Evolutionary conservation across 2,329 filamentous ascomycete genomes (phyloP).

Genomic region (Trichophyton verrucosum): DNA sequence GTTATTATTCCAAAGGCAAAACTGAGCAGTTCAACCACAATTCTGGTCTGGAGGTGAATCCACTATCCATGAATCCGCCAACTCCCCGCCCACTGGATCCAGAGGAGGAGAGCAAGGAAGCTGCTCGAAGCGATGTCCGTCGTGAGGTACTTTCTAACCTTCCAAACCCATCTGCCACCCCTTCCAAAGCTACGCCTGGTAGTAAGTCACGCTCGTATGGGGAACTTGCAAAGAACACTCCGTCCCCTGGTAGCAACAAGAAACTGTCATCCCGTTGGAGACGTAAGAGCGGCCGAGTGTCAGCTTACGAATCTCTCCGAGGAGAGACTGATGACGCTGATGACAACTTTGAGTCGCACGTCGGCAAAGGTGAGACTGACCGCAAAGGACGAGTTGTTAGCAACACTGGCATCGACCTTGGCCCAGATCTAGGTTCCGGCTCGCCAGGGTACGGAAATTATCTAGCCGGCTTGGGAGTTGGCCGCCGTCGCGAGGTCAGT

Average conservation of each 20-base stretch:
- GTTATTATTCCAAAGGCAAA: slow-evolving; percentile 24
- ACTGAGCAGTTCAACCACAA: slow-evolving; percentile 23
- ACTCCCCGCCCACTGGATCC: slow-evolving; percentile 27
- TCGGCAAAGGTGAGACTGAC: slow-evolving; percentile 20
- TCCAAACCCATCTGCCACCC: slow-evolving; percentile 22
- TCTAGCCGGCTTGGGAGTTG: slow-evolving; percentile 33
- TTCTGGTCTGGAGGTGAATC: slow-evolving; percentile 25
- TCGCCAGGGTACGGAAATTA: slow-evolving; percentile 30
- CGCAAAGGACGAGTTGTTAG: slow-evolving; percentile 34
- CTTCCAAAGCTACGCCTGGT: slow-evolving; percentile 17
- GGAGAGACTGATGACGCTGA: slow-evolving; percentile 18
- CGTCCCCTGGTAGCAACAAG: slow-evolving; percentile 12
- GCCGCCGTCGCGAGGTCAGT: slow-evolving; percentile 36
- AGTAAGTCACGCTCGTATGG: slow-evolving; percentile 30
- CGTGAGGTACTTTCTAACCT: not conserved
- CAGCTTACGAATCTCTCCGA: slow-evolving; percentile 26
- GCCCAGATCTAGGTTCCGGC: slow-evolving; percentile 18
- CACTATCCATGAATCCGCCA: slow-evolving; percentile 36
- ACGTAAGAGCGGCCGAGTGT: slow-evolving; percentile 23
- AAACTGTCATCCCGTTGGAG: slow-evolving; percentile 18
- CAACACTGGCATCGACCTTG: slow-evolving; percentile 31
- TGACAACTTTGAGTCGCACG: slow-evolving; percentile 14
- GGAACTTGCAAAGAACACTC: slow-evolving; percentile 21
- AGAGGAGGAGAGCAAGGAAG: slow-evolving; percentile 19
- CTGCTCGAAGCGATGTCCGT: slow-evolving; percentile 23